Conservation (phyloP, 805 yeast species). For the Geotrichum ghanense region DNA sequence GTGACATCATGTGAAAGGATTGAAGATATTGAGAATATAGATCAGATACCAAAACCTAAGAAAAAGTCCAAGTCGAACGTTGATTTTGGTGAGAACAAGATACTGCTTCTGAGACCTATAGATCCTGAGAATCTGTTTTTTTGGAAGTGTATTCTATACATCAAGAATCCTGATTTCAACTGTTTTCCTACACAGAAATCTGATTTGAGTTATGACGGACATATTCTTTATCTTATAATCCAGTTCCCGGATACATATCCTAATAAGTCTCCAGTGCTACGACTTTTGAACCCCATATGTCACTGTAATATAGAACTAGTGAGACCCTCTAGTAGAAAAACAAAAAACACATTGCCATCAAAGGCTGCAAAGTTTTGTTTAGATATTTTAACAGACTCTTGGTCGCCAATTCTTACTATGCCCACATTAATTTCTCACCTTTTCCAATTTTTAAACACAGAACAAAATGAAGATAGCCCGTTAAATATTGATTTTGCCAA, state of each 20-base stretch:
- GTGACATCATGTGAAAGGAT: neutral
- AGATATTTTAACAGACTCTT: neutral
- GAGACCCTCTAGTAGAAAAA: neutral
- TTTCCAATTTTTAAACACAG: neutral
- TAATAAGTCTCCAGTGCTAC: neutral
- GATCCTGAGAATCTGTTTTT: neutral
- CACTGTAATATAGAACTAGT: conserved; percentile 1
- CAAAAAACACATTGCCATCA: neutral
- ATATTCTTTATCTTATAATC: neutral
- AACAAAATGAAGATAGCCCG: neutral
- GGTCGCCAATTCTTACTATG: neutral
- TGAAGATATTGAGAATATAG: neutral
- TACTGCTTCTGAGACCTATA: neutral
- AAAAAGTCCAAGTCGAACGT: neutral
- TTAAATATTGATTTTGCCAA: conserved; percentile 1
- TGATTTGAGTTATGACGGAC: neutral
- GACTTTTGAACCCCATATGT: neutral
- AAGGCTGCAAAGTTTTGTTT: neutral
- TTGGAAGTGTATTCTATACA: neutral
- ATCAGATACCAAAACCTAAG: neutral
- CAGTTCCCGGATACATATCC: neutral
- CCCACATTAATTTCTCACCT: neutral
- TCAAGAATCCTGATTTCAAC: neutral
- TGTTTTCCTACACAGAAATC: neutral
- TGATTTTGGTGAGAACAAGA: neutral